Percentiles rank a stretch among this genome's conserved stretches.
These are phyloP conservation scores for Penicillium capsulatum DNA, from an alignment of 2,329 filamentous ascomycete species.

Conservation along the genomic window DNA sequence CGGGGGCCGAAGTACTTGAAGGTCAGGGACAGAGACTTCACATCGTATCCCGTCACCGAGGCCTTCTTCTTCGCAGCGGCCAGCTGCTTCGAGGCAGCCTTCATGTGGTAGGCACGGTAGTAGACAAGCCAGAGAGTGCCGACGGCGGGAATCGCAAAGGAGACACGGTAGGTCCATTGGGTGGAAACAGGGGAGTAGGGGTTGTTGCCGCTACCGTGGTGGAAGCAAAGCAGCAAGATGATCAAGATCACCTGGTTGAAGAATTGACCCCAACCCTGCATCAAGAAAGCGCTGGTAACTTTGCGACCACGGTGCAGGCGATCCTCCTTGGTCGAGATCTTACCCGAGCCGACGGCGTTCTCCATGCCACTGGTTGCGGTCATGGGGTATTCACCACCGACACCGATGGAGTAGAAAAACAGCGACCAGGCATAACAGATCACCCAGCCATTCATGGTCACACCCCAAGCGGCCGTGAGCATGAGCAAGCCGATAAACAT, in stretches of 20 bases:
- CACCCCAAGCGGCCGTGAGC: slow-evolving; percentile 86
- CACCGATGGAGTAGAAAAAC: slow-evolving; percentile 76
- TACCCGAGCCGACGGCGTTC: slow-evolving; percentile 78
- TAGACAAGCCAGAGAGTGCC: slow-evolving; percentile 94
- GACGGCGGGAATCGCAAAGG: slow-evolving; percentile 83
- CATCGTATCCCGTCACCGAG: slow-evolving; percentile 87
- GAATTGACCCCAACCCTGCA: slow-evolving; percentile 98
- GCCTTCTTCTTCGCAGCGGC: slow-evolving; percentile 76
- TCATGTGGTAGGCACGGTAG: slow-evolving; percentile 95
- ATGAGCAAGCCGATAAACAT: slow-evolving; percentile 93
- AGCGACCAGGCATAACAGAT: slow-evolving; percentile 95
- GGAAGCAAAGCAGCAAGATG: slow-evolving; percentile 80
- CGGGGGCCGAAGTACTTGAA: slow-evolving; percentile 81
- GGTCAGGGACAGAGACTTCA: slow-evolving; percentile 73
- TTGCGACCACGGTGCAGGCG: slow-evolving; percentile 93
- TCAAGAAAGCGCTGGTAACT: slow-evolving; percentile 91
- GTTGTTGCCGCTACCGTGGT: slow-evolving; percentile 68
- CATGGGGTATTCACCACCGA: slow-evolving; percentile 88
- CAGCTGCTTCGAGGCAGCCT: slow-evolving; percentile 77
- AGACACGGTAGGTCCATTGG: slow-evolving; percentile 88
- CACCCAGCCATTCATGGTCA: slow-evolving; percentile 85
- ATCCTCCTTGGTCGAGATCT: slow-evolving; percentile 84
- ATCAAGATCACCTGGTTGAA: slow-evolving; percentile 90
- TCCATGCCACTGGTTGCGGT: slow-evolving; percentile 95
- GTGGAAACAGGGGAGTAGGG: slow-evolving; percentile 74